A percentile compares a stretch with the other conserved stretches of the same genome.
These are phyloP conservation scores for Diutina ranongensis DNA, from an alignment of 1,139 yeast genomes.

Conservation along the genomic window DNA sequence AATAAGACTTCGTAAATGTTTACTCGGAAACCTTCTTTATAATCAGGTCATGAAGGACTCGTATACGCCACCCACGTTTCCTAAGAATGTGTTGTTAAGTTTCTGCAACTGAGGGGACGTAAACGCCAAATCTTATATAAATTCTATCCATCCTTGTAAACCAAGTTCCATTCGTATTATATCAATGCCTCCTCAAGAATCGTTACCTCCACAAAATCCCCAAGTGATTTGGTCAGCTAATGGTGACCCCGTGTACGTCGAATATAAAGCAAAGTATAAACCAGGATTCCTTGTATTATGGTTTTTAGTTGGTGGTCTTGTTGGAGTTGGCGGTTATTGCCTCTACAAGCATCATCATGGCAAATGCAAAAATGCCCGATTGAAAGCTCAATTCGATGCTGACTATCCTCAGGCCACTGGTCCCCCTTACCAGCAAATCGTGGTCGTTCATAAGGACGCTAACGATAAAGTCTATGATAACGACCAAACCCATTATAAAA, in stretches of 20 bases:
- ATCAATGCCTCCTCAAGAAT: too few species aligned
- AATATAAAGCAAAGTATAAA: neutral
- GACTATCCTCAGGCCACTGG: too few species aligned
- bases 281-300: neutral
- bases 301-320: neutral
- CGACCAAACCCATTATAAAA: too few species aligned
- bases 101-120: too few species aligned
- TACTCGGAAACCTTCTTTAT: too few species aligned
- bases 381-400: neutral
- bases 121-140: too few species aligned
- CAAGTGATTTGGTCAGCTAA: neutral
- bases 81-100: too few species aligned
- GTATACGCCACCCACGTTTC: too few species aligned
- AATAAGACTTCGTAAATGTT: too few species aligned
- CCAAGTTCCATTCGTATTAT: too few species aligned
- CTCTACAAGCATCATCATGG: neutral
- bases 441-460: neutral
- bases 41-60: too few species aligned
- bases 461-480: neutral
- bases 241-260: neutral
- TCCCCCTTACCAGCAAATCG: neutral
- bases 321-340: neutral
- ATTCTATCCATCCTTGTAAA: too few species aligned
- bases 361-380: conserved; percentile 2
- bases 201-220: neutral